phyloP scores from a whole-genome alignment of 495 filamentous ascomycete species.

The Friedmanniomyces simplex region DNA sequence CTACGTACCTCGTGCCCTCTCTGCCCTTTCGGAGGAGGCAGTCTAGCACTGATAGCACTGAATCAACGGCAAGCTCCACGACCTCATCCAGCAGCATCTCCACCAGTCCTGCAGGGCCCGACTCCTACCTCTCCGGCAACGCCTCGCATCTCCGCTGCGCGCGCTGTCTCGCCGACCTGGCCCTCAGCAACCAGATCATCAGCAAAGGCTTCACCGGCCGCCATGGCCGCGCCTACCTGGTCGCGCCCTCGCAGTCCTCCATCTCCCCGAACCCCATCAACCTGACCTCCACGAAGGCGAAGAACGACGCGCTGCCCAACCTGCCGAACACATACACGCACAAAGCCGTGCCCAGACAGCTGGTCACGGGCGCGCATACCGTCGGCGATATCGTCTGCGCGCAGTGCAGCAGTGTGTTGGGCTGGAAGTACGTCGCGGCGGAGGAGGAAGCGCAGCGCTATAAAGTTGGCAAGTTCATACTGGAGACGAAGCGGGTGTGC shows the following conservation, averaged over 20 bases:
- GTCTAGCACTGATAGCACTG: slow-evolving; percentile 26
- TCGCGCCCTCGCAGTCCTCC: slow-evolving; percentile 41
- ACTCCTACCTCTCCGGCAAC: slow-evolving; percentile 40
- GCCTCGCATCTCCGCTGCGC: slow-evolving; percentile 60
- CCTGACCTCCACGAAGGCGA: slow-evolving; percentile 1
- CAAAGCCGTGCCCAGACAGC: slow-evolving; percentile 54
- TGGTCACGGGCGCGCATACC: slow-evolving; percentile 59
- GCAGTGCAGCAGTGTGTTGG: slow-evolving; percentile 58
- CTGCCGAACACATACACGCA: slow-evolving; percentile 51
- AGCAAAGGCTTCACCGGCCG: slow-evolving; percentile 88
- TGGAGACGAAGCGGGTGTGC: slow-evolving; percentile 70
- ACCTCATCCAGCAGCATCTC: slow-evolving; percentile 5
- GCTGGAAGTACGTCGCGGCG: slow-evolving; percentile 91
- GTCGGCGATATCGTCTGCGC: slow-evolving; percentile 40
- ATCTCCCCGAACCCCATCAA: slow-evolving; percentile 13
- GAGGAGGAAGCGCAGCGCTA: slow-evolving; percentile 73
- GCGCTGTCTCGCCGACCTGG: slow-evolving; percentile 63
- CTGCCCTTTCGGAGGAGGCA: slow-evolving; percentile 39
- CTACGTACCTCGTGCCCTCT: slow-evolving; percentile 45
- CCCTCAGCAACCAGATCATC: slow-evolving; percentile 67
- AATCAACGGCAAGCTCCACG: no score
- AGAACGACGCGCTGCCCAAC: slow-evolving; percentile 24
- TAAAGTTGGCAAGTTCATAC: slow-evolving; percentile 93
- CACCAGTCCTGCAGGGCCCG: slow-evolving; percentile 15
- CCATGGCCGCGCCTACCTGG: slow-evolving; percentile 87